These are phyloP conservation scores for Aphanomyces astaci DNA, from an alignment of 352 stramenopile species.

Conservation along the genomic window DNA sequence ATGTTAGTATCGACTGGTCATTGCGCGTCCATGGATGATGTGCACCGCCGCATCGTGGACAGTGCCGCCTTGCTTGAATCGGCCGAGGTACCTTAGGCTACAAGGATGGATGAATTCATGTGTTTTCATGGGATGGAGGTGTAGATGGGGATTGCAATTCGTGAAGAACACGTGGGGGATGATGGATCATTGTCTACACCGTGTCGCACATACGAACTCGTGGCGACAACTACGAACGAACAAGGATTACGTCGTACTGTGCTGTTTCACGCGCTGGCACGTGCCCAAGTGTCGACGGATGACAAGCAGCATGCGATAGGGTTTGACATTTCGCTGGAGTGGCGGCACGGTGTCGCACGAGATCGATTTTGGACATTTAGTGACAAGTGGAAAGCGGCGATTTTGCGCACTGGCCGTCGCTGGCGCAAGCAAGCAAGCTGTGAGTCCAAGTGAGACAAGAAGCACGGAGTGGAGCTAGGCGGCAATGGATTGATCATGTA, in stretches of 20 bases:
- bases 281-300: neutral
- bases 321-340: constrained; percentile 41
- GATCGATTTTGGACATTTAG: constrained; percentile 54
- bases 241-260: too few species aligned
- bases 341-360: constrained; percentile 39
- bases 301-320: constrained; percentile 1
- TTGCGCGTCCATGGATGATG: constrained; percentile 37
- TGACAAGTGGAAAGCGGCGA: constrained; percentile 52
- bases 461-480: neutral
- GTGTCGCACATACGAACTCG: too few species aligned
- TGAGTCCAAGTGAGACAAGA: neutral
- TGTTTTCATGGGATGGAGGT: neutral
- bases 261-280: neutral
- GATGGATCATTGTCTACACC: too few species aligned
- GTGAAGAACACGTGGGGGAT: too few species aligned
- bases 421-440: constrained; percentile 45
- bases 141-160: neutral
- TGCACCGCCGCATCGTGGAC: constrained; percentile 20
- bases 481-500: too few species aligned
- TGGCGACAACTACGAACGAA: too few species aligned
- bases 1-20: too few species aligned
- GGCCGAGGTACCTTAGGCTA: too few species aligned
- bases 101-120: too few species aligned
- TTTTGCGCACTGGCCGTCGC: constrained; percentile 45
- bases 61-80: constrained; percentile 3